Base-by-base conservation (phyloP, 2,329 filamentous ascomycete species). In the Didymella pomorum region DNA sequence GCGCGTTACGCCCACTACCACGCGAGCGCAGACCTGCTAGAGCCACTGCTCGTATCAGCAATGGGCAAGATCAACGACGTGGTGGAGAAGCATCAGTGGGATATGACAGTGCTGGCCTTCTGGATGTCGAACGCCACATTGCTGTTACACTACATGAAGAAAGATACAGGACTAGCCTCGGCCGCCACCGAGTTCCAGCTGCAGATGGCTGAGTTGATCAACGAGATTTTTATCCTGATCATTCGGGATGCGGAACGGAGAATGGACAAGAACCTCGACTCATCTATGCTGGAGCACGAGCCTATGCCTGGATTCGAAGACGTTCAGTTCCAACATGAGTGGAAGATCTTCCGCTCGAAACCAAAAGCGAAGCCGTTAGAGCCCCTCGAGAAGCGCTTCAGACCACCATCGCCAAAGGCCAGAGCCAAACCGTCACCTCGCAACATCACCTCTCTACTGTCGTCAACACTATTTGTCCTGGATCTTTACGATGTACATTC, bases 401-500 rank as follows among this genome's bases (percentile, higher is more conserved):
- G 94, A 39, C 95, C 95, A 14, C 95, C 94, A 1, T 97, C 94
- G 18, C 95, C 95, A 3, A 96, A 97, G 74, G 89, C 93, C 68
- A 86, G 93, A 73, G 93, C 93, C 5, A 96, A 98, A 76, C 88
- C 93, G 5, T 93, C 94, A 16, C 95, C 95, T 2, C 88, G 95
- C 64, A 98, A 97, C 74, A 93, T 99, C 62, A 98, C 93, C 1
- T 98, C 95, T 0, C 84, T 99, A 10, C 84, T 99, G 14, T 97
- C 93, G 0, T 98, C 95, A 2, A 98, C 95, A 0, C 83, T 99
- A 14, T 99, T 99, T 74, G 95, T 99, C 20, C 86, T 99, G 26
- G 95, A 99, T 75, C 84, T 99, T n/a, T 99, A 99, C 79, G 95
- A 99, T 70, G 93, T 99, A 21, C 95, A 99, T 79, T 97, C 95